Evolutionary conservation across 1,284 basidiomycete species (phyloP).

Genomic region (Cystobasidium slooffiae): DNA sequence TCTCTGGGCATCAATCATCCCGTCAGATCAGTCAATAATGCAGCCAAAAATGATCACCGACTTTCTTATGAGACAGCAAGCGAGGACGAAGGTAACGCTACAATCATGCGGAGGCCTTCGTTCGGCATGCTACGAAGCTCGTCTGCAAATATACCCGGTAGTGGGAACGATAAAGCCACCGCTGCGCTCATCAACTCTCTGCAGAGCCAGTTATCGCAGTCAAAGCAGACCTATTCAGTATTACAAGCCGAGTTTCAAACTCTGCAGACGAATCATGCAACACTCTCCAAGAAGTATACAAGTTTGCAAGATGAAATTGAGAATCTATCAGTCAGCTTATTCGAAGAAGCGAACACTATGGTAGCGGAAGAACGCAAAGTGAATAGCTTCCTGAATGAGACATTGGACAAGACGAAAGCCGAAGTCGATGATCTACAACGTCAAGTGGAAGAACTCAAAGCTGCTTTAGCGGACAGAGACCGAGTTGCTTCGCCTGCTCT

Average conservation of each 20-base stretch:
- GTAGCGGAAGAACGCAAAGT: slow-evolving; percentile 50
- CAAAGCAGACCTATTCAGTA: slow-evolving; percentile 35
- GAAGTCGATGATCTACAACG: slow-evolving; percentile 43
- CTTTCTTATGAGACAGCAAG: slow-evolving; percentile 26
- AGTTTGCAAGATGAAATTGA: slow-evolving; percentile 53
- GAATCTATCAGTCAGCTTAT: slow-evolving; percentile 52
- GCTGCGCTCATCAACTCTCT: slow-evolving; percentile 13
- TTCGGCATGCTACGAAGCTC: slow-evolving; percentile 32
- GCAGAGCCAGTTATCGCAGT: slow-evolving; percentile 8
- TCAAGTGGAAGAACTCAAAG: slow-evolving; percentile 36
- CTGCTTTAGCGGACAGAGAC: slow-evolving; percentile 7
- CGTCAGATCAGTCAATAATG: not conserved
- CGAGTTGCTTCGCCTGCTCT: slow-evolving; percentile 8
- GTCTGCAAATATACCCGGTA: slow-evolving; percentile 8
- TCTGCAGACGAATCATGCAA: slow-evolving; percentile 31
- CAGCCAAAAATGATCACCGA: not conserved
- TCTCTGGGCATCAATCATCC: slow-evolving; percentile 14
- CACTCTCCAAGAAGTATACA: slow-evolving; percentile 50
- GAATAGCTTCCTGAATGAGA: slow-evolving; percentile 45
- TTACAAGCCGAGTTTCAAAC: slow-evolving; percentile 46
- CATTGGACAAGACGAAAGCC: slow-evolving; percentile 46
- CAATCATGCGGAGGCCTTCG: slow-evolving; percentile 27
- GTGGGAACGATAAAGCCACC: slow-evolving; percentile 6
- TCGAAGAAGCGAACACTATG: slow-evolving; percentile 54
- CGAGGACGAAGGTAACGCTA: slow-evolving; percentile 26